Evolutionary conservation across 345 rosid genomes (phyloP).

Genomic region (Citrus reticulata): DNA sequence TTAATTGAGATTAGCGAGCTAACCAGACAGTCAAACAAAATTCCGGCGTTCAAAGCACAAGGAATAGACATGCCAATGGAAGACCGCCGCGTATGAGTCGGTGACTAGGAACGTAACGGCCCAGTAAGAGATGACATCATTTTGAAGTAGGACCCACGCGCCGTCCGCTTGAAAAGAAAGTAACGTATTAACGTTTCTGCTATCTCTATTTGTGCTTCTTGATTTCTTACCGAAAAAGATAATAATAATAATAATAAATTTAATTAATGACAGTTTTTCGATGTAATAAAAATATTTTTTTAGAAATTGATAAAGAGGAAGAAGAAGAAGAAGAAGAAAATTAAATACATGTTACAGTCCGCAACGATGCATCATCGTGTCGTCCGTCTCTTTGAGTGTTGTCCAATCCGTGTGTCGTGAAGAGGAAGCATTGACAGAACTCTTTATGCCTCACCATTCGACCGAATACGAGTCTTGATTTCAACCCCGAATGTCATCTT

Average conservation of each 20-base stretch:
- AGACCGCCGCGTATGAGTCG: conserved; percentile 24
- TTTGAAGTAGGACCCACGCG: conserved; percentile 37
- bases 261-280: background rate
- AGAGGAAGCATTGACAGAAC: conserved; percentile 40
- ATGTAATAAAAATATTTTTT: background rate
- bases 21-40: conserved; percentile 12
- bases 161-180: conserved; percentile 48
- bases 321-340: background rate
- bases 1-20: background rate
- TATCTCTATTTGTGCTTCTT: background rate
- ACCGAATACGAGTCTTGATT: conserved; percentile 27
- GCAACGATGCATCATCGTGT: conserved; percentile 51
- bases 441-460: background rate
- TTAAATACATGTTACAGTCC: conserved; percentile 23
- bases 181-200: conserved; percentile 38
- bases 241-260: background rate
- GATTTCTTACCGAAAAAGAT: background rate
- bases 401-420: conserved; percentile 46
- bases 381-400: conserved; percentile 37
- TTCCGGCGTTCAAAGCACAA: conserved; percentile 30
- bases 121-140: conserved; percentile 31
- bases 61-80: background rate
- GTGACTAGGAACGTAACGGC: conserved; percentile 47
- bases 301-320: background rate
- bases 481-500: background rate